phyloP scores from a whole-genome alignment of 2,329 filamentous ascomycete genomes.

The Calcarisporium arbuscula region DNA sequence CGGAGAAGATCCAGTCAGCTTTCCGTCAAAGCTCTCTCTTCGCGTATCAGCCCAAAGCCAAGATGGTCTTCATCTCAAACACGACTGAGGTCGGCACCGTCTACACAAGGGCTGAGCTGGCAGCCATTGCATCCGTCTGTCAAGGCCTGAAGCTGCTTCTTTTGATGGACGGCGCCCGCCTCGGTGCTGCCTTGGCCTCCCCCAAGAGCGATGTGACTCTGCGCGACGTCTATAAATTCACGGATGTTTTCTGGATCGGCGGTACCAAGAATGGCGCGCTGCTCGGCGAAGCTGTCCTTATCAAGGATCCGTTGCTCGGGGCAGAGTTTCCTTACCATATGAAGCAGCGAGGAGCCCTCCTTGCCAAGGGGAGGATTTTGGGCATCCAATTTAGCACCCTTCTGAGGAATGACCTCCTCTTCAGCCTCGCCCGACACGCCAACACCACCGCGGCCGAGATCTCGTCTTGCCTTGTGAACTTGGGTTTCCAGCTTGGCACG shows the following conservation, averaged over 20 bases:
- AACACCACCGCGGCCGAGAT: constrained; percentile 38
- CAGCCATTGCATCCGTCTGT: constrained; percentile 35
- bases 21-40: constrained; percentile 43
- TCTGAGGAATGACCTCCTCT: constrained; percentile 38
- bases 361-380: constrained; percentile 43
- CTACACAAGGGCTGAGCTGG: constrained; percentile 36
- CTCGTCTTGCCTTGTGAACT: constrained; percentile 32
- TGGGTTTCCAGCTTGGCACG: constrained; percentile 37
- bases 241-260: constrained; percentile 49
- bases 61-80: constrained; percentile 46
- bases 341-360: constrained; percentile 43
- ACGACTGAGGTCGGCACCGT: constrained; percentile 44
- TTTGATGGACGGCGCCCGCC: constrained; percentile 42
- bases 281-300: constrained; percentile 43
- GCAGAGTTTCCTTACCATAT: constrained; percentile 44
- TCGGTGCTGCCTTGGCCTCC: constrained; percentile 36
- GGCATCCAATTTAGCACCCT: constrained; percentile 44
- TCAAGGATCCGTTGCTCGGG: constrained; percentile 33
- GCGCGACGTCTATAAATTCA: constrained; percentile 37
- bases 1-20: constrained; percentile 31
- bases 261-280: constrained; percentile 46
- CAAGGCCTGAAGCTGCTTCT: constrained; percentile 33
- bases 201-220: constrained; percentile 35
- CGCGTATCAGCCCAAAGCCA: constrained; percentile 44
- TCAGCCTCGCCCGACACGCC: constrained; percentile 37